Evolutionary conservation across 148 eudicot genomes (phyloP), one percentile per base, ranked within the genome.

Genomic region (Camellia lanceoleosa): DNA sequence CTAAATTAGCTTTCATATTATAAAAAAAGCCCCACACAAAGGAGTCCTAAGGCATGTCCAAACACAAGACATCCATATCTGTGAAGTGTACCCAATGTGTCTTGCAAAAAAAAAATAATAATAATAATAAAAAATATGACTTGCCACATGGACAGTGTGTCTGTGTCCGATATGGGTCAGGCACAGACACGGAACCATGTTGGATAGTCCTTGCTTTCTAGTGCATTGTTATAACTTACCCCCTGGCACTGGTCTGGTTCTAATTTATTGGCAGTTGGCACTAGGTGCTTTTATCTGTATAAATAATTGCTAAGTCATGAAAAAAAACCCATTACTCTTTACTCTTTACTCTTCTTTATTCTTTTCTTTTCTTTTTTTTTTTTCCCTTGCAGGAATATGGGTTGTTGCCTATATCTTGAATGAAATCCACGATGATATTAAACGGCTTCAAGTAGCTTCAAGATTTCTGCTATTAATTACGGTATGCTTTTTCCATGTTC

Each of bases 401-500:
- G 89, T 87, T 75, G 84, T 84, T 73, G 90, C 98, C 56, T 94
- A 87, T 73, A 63, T 88, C 51, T 78, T 90, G 81, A 92, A 92
- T 75, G 94, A 94, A 89, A 82, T 81, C 42, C 93, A 90, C 77
- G 95, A 92, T 44, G 87, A 91, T 56, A 83, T 77, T 79, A 79
- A 80, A 65, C 87, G 90, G 94, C 85, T 92, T 87, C 89, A 90
- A 88, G 92, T 92, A 74, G 80, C 85, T 73, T 88, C 98, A 80
- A 89, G 98, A 83, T 92, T 89, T 84, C 70, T 90, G 68, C 87
- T 94, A 41, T 82, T 90, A 61, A 63, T 86, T 49, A 84, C 83
- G 97, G 98, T 92, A 91, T 62, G 87, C 67, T 43, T 70, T 77
- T 54, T 68, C 44, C 9, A 63, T 38, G 59, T 82, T 75, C 14